A percentile compares a stretch with the other conserved stretches of the same genome.
Conservation (phyloP, 2,329 filamentous ascomycete genomes). For the Fusarium praegraminearum region DNA sequence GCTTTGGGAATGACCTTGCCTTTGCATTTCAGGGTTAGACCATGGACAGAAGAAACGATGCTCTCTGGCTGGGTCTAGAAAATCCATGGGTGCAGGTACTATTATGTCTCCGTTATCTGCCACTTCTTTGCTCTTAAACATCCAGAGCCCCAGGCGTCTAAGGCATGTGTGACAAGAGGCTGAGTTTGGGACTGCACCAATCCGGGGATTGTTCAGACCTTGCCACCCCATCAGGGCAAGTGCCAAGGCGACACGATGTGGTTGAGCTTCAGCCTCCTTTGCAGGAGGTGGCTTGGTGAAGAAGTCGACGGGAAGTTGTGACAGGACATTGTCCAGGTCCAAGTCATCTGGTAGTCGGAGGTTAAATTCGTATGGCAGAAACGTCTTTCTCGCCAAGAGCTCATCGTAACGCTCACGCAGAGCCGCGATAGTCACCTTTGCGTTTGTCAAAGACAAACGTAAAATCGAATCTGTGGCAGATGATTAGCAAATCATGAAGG, state of each 20-base stretch:
- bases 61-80: slow-evolving; percentile 76
- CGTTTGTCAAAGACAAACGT: slow-evolving; percentile 72
- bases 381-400: slow-evolving; percentile 64
- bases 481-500: slow-evolving; percentile 42
- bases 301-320: slow-evolving; percentile 66
- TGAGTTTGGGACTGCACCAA: slow-evolving; percentile 75
- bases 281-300: slow-evolving; percentile 60
- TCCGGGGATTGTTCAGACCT: slow-evolving; percentile 66
- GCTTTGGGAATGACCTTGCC: slow-evolving; percentile 51
- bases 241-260: slow-evolving; percentile 73
- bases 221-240: slow-evolving; percentile 83
- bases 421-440: slow-evolving; percentile 66
- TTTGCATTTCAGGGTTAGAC: slow-evolving; percentile 74
- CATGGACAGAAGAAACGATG: slow-evolving; percentile 89
- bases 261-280: slow-evolving; percentile 45
- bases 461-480: slow-evolving; percentile 66
- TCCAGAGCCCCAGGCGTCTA: slow-evolving; percentile 90
- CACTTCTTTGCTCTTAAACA: slow-evolving; percentile 84
- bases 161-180: slow-evolving; percentile 88
- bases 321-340: slow-evolving; percentile 63
- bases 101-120: slow-evolving; percentile 65
- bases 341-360: slow-evolving; percentile 66
- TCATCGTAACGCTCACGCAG: slow-evolving; percentile 75
- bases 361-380: slow-evolving; percentile 72
- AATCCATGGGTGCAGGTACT: slow-evolving; percentile 71